Percentiles rank a stretch among this genome's conserved stretches.
These are phyloP conservation scores for Tolypocladium tropicale DNA, from an alignment of 2,329 filamentous ascomycete species.

Conservation along the genomic window DNA sequence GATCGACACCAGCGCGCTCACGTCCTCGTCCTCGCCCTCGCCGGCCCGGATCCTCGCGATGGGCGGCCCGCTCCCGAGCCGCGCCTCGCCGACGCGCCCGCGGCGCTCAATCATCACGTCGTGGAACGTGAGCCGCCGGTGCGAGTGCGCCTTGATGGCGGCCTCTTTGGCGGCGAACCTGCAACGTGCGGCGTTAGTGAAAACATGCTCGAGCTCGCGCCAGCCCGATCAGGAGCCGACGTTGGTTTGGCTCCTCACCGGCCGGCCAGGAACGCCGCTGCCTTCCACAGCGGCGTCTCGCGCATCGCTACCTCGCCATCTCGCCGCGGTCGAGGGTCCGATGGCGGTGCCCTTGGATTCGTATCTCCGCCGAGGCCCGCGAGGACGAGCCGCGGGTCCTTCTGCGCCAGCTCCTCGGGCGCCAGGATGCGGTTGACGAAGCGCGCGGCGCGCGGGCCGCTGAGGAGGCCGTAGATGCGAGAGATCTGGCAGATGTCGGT, in stretches of 20 bases:
- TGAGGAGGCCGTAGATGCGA: conserved; percentile 52
- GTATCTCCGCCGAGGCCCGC: not conserved
- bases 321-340: not conserved
- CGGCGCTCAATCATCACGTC: conserved; percentile 40
- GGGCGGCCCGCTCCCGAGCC: conserved; percentile 29
- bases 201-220: not conserved
- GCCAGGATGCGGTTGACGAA: conserved; percentile 40
- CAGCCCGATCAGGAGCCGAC: not conserved
- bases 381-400: conserved; percentile 10
- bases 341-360: not conserved
- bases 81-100: conserved; percentile 9
- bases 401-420: conserved; percentile 17
- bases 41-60: conserved; percentile 29
- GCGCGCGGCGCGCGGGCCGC: conserved; percentile 24
- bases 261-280: conserved; percentile 24
- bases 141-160: conserved; percentile 58
- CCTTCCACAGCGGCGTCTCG: conserved; percentile 21
- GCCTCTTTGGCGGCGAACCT: conserved; percentile 69
- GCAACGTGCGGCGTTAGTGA: not conserved
- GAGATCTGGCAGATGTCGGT: conserved; percentile 67
- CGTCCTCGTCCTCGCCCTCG: conserved; percentile 21
- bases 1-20: conserved; percentile 64
- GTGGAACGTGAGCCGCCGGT: conserved; percentile 49
- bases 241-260: conserved; percentile 12
- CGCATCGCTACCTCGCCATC: conserved; percentile 1